Base-by-base conservation (phyloP, 495 filamentous ascomycete genomes). In the Evernia prunastri region DNA sequence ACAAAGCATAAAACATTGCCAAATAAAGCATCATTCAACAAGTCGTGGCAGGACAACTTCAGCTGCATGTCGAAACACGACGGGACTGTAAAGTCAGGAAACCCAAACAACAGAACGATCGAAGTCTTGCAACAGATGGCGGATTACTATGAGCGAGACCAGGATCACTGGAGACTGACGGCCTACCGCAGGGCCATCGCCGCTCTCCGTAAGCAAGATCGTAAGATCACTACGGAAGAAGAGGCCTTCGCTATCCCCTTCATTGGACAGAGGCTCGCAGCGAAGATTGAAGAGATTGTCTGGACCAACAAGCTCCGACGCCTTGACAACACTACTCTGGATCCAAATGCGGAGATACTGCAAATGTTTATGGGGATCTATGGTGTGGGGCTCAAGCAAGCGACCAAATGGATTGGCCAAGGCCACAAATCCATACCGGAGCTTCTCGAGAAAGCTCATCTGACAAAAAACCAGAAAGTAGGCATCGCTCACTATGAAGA, bases 241-340 rank as follows among this genome's bases (percentile, higher is more conserved):
- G 82, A 96, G 74, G 94, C 94, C 1, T 73, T 77, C 25, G 69
- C 72, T 10, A 81, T 97, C 5, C 84, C 87, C 1, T 82, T 83
- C 61, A 87, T 98, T 66, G 94, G 94, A 37, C 61, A 76, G 11
- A 83, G 90, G 15, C 73, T 98, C 20, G 94, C 94, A 0, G 79
- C 81, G 47, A 97, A 97, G 69, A 96, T 98, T 61, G 88, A 95
- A 69, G 94, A 98, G 70, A 96, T 97, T 56, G 91, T 84, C 8
- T 72, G 75, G 60, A 97, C 93, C 0, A 84, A 92, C 70, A 79
- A 79, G 18, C 84, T 98, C 0, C 81, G 84, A 25, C 85, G 88
- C 43, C 79, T 97, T 4, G 89, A 96, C 1, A 81, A 83, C 67
- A 80, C 87, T 1, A 83, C 80, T 60, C 68, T 76, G 18, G 87